These are phyloP conservation scores for Pulveroboletus frians DNA, from an alignment of 768 basidiomycete genomes.

Conservation along the genomic window DNA sequence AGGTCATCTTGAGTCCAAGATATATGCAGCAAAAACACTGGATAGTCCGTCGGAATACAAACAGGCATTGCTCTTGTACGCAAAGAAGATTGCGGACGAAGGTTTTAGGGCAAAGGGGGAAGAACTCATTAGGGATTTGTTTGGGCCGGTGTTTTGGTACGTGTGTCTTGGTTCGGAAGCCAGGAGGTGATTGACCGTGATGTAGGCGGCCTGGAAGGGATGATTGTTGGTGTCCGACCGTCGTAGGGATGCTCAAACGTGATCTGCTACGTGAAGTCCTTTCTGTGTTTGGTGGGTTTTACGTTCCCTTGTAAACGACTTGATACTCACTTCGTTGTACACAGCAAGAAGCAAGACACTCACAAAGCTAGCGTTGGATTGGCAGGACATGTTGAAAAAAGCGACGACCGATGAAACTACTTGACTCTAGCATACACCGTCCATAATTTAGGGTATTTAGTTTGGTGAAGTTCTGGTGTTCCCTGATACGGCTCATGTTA, in stretches of 20 bases:
- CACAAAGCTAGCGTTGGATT: conserved; percentile 69
- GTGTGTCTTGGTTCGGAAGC: conserved; percentile 27
- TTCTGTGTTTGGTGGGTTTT: conserved; percentile 62
- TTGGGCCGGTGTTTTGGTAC: conserved; percentile 87
- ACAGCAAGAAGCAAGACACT: conserved; percentile 72
- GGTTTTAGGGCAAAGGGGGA: conserved; percentile 85
- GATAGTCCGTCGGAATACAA: conserved; percentile 87
- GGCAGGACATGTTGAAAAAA: conserved; percentile 76
- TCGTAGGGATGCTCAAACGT: conserved; percentile 71
- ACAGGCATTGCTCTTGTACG: conserved; percentile 67
- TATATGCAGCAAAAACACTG: conserved; percentile 68
- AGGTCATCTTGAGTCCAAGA: conserved; percentile 80
- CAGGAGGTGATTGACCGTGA: not conserved
- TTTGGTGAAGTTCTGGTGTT: not conserved
- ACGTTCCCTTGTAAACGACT: not conserved
- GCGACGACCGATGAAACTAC: conserved; percentile 46
- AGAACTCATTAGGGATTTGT: conserved; percentile 85
- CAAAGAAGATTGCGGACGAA: conserved; percentile 83
- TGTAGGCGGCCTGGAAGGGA: conserved; percentile 63
- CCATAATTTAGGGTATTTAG: not conserved
- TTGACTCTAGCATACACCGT: conserved; percentile 1
- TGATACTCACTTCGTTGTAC: conserved; percentile 3
- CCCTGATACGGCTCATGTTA: not conserved
- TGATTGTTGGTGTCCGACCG: conserved; percentile 58
- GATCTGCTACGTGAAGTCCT: conserved; percentile 82